These are phyloP conservation scores for Euphorbia lathyris DNA, from an alignment of 345 rosid genomes.

Conservation along the genomic window DNA sequence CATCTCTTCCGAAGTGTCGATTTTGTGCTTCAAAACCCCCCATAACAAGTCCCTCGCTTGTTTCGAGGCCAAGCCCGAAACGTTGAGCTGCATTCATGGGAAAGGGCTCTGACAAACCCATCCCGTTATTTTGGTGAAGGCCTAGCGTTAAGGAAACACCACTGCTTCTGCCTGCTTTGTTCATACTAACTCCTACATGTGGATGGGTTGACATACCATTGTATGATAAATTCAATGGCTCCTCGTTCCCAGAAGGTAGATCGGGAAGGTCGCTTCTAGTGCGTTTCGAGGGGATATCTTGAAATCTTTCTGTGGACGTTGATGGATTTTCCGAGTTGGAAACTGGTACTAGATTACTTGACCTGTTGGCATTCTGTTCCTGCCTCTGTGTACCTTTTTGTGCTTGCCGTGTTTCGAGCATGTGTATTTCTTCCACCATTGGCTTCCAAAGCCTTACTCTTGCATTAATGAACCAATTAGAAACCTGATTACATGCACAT, in stretches of 20 bases:
- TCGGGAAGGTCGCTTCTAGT: slow-evolving; percentile 29
- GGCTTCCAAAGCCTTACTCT: slow-evolving; percentile 38
- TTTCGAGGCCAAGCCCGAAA: slow-evolving; percentile 35
- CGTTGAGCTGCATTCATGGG: slow-evolving; percentile 21
- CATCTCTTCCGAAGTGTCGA: slow-evolving; percentile 56
- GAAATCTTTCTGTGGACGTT: slow-evolving; percentile 18
- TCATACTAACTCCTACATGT: slow-evolving; percentile 1
- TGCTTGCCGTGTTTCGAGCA: slow-evolving; percentile 29
- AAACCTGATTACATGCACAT: slow-evolving; percentile 43
- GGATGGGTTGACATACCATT: slow-evolving; percentile 1
- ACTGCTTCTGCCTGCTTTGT: slow-evolving; percentile 28
- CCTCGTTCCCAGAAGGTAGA: slow-evolving; percentile 7
- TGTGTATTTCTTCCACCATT: slow-evolving; percentile 36
- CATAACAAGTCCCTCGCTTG: slow-evolving; percentile 12
- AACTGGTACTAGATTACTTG: slow-evolving; percentile 18
- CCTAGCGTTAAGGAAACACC: slow-evolving; percentile 24
- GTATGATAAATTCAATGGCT: slow-evolving; percentile 1
- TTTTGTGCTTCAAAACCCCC: slow-evolving; percentile 12
- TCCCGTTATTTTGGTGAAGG: slow-evolving; percentile 26
- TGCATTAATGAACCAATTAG: slow-evolving; percentile 38
- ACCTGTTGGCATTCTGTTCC: slow-evolving; percentile 36
- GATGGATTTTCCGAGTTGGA: neutral
- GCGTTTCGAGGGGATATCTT: slow-evolving; percentile 39
- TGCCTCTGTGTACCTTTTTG: slow-evolving; percentile 50
- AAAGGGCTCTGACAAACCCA: slow-evolving; percentile 11